Percentiles rank a stretch among this genome's conserved stretches.
phyloP scores from a whole-genome alignment of 345 rosid species.

The Geranium brycei region DNA sequence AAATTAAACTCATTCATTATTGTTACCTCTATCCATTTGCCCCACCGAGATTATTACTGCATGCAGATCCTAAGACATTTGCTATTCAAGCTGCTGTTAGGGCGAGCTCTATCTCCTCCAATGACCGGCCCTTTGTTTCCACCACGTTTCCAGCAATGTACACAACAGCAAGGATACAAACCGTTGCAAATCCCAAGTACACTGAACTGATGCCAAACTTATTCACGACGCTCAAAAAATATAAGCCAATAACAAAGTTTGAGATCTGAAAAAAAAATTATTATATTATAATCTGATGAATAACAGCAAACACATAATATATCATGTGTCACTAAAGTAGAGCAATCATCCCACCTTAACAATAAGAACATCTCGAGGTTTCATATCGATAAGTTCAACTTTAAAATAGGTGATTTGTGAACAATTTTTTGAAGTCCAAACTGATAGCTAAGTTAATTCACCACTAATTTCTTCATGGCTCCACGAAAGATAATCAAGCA shows the following conservation, averaged over 20 bases:
- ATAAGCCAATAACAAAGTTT: constrained; percentile 83
- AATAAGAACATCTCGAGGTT: no score
- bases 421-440: not conserved
- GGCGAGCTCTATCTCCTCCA: constrained; percentile 90
- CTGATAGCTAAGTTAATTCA: not conserved
- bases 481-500: no score
- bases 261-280: constrained; percentile 43
- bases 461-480: constrained; percentile 8
- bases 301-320: not conserved
- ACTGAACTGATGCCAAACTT: constrained; percentile 88
- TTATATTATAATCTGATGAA: not conserved
- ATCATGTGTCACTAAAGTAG: no score
- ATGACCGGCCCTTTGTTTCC: constrained; percentile 89
- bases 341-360: no score
- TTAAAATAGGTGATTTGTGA: no score
- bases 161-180: constrained; percentile 72
- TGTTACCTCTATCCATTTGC: not conserved
- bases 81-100: constrained; percentile 33
- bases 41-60: constrained; percentile 10
- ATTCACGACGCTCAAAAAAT: constrained; percentile 80
- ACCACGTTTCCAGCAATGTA: constrained; percentile 73
- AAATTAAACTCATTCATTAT: no score
- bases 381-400: no score
- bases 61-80: not conserved
- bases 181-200: constrained; percentile 63